Percentiles rank a stretch among this genome's conserved stretches.
Conservation (phyloP, 2,329 filamentous ascomycete species). For the Fusarium begoniae region DNA sequence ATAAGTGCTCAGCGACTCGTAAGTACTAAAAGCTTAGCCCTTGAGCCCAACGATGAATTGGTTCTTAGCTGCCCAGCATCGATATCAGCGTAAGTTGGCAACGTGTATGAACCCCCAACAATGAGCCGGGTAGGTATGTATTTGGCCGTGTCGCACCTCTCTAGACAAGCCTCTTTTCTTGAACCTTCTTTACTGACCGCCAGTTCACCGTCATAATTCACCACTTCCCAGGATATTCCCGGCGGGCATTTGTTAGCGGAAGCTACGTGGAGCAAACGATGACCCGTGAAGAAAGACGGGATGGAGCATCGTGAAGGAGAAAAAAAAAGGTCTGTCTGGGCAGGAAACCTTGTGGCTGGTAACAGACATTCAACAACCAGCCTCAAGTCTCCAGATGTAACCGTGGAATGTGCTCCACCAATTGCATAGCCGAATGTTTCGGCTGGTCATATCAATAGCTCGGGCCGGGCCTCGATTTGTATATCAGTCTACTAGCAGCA, state of each 20-base stretch:
- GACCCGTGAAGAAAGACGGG: slow-evolving; percentile 14
- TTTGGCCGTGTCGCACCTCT: slow-evolving; percentile 22
- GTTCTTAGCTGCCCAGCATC: neutral
- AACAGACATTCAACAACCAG: neutral
- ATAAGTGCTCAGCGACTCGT: slow-evolving; percentile 12
- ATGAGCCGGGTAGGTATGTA: slow-evolving; percentile 14
- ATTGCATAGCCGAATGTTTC: slow-evolving; percentile 10
- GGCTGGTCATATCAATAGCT: slow-evolving; percentile 26
- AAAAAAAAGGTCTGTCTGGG: neutral
- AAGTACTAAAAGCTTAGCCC: slow-evolving; percentile 26
- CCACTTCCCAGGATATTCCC: slow-evolving; percentile 36
- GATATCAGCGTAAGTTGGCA: slow-evolving; percentile 15
- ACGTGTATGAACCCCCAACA: slow-evolving; percentile 10
- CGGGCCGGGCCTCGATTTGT: slow-evolving; percentile 39
- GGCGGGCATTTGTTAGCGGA: slow-evolving; percentile 28
- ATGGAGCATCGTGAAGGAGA: slow-evolving; percentile 22
- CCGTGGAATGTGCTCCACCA: neutral
- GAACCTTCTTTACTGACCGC: slow-evolving; percentile 53
- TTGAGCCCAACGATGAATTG: slow-evolving; percentile 20
- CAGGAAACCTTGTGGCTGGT: slow-evolving; percentile 11
- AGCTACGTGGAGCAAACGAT: slow-evolving; percentile 35
- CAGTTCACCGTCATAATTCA: slow-evolving; percentile 52
- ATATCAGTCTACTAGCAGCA: slow-evolving; percentile 25
- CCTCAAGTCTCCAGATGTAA: neutral
- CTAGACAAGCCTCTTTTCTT: slow-evolving; percentile 20